Conservation (phyloP, 2,329 filamentous ascomycete species). For the Coniochaeta prunicola region DNA sequence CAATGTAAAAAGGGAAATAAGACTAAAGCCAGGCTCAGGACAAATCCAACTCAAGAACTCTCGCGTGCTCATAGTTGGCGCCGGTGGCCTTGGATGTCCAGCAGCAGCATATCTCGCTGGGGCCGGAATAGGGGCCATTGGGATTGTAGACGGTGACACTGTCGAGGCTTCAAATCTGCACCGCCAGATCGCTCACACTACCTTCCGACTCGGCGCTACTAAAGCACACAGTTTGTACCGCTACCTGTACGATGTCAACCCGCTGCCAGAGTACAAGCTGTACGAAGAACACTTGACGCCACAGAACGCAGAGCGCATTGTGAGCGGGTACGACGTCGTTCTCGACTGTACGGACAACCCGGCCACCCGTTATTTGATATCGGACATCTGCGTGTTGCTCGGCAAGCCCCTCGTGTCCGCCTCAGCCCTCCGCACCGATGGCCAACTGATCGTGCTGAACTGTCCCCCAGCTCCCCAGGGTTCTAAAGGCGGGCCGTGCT, state of each 20-base stretch:
- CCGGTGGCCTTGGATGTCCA: slow-evolving; percentile 85
- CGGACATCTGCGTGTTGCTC: slow-evolving; percentile 77
- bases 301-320: slow-evolving; percentile 57
- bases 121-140: slow-evolving; percentile 76
- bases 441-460: slow-evolving; percentile 85
- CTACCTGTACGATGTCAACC: slow-evolving; percentile 59
- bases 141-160: slow-evolving; percentile 78
- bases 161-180: slow-evolving; percentile 91
- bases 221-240: slow-evolving; percentile 75
- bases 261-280: slow-evolving; percentile 55
- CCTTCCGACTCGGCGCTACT: slow-evolving; percentile 58
- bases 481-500: slow-evolving; percentile 70
- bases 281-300: slow-evolving; percentile 61
- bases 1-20: background rate
- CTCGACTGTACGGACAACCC: slow-evolving; percentile 96
- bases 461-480: slow-evolving; percentile 60
- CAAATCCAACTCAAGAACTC: slow-evolving; percentile 67
- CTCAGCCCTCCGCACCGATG: slow-evolving; percentile 80
- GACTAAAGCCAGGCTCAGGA: slow-evolving; percentile 37
- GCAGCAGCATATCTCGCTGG: slow-evolving; percentile 89
- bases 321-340: slow-evolving; percentile 70
- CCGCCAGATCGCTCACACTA: slow-evolving; percentile 78
- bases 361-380: slow-evolving; percentile 84
- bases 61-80: slow-evolving; percentile 73
- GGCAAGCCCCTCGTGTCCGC: slow-evolving; percentile 79